phyloP scores from a whole-genome alignment of 768 basidiomycete species.

The Mycena vitilis region DNA sequence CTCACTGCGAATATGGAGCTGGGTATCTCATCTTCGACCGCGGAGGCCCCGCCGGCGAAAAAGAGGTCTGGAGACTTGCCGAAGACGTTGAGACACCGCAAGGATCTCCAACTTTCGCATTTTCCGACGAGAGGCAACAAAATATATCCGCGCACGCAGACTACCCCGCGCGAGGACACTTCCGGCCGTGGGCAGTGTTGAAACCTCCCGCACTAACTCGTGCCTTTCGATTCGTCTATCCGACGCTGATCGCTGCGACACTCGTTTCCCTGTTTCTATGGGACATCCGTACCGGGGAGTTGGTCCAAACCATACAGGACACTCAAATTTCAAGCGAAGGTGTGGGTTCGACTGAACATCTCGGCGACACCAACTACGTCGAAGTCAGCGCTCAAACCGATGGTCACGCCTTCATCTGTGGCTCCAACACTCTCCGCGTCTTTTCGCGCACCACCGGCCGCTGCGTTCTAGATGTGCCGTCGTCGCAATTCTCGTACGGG shows the following conservation, averaged over 20 bases:
- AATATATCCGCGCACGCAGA: conserved; percentile 25
- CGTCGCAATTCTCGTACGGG: conserved; percentile 48
- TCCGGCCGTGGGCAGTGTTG: conserved; percentile 72
- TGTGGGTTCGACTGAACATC: conserved; percentile 23
- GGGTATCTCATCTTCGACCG: conserved; percentile 83
- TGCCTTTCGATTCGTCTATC: conserved; percentile 78
- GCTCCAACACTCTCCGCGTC: conserved; percentile 58
- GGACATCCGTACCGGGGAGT: conserved; percentile 65
- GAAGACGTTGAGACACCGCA: conserved; percentile 44
- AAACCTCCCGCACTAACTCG: conserved; percentile 54
- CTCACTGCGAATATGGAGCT: conserved; percentile 79
- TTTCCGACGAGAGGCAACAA: conserved; percentile 47
- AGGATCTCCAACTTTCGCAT: conserved; percentile 40
- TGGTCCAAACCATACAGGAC: conserved; percentile 61
- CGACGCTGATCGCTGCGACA: conserved; percentile 67
- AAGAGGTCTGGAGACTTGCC: conserved; percentile 78
- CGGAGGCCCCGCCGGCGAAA: conserved; percentile 50
- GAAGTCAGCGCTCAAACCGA: conserved; percentile 61
- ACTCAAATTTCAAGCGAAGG: conserved; percentile 43
- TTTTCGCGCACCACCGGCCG: conserved; percentile 62
- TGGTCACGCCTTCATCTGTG: conserved; percentile 71
- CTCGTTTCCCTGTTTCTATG: conserved; percentile 63
- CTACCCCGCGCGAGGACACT: conserved; percentile 56
- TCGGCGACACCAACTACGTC: conserved; percentile 68
- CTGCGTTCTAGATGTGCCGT: conserved; percentile 56